Evolutionary conservation across 495 filamentous ascomycete genomes (phyloP), one percentile per base, ranked within the genome.

Genomic region (Pyrenopolyporus hunteri): DNA sequence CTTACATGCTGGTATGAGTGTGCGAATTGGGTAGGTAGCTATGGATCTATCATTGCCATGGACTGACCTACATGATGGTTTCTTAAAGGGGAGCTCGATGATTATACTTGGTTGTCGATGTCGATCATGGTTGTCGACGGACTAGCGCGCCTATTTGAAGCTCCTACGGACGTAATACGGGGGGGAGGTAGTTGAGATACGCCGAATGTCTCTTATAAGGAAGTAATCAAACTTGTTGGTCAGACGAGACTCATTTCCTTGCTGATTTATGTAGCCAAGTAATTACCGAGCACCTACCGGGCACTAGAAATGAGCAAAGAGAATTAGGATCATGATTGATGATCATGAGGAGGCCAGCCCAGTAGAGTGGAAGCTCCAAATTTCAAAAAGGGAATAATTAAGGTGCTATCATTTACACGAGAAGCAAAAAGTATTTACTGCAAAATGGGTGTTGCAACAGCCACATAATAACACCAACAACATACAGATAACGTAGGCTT

Each of bases 361-460:
- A 46, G 51, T 11, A 42, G n/a, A n/a, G n/a, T n/a, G n/a, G n/a
- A 45, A 42, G 28, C 35, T 56, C 6, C 28, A 28, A 33, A 66
- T 57, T 52, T 61, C 40, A 37, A 40, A 37, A 22, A 48, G n/a
- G n/a, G n/a, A 28, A 10, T 42, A 42, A 62, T n/a, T n/a, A n/a
- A n/a, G n/a, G 49, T 45, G 37, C 5, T 53, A 29, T 53, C 55
- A 61, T 66, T 60, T 66, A 66, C 52, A 61, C 14, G 40, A 59
- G 62, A 57, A 53, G 33, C 14, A 32, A 31, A 51, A 53, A 11
- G 52, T 66, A 66, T 61, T 60, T 61, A 61, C 57, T 56, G 63
- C 51, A 61, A n/a, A n/a, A 61, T 42, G 2, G 35, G 37, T 19
- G 25, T 52, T 59, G 57, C 26, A 43, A 54, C 48, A 33, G 17